Conservation (phyloP, 192 early-diverging fungal genomes). For the Coemansia sp. region DNA sequence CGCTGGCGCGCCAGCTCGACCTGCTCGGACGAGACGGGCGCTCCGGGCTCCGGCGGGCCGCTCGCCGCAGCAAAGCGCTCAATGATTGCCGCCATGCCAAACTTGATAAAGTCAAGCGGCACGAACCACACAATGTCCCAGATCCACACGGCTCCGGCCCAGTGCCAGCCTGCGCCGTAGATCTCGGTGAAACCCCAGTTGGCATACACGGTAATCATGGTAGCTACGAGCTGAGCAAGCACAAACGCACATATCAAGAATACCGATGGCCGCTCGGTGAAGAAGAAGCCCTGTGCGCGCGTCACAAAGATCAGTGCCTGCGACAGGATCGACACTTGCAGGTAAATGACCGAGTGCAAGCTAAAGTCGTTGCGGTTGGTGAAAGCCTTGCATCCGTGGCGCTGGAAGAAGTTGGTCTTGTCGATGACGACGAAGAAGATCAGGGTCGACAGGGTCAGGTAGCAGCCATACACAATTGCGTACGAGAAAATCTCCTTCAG, state of each 20-base stretch:
- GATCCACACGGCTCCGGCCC: slow-evolving; percentile 74
- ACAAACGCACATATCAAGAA: slow-evolving; percentile 67
- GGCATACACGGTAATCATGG: slow-evolving; percentile 81
- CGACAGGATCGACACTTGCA: slow-evolving; percentile 75
- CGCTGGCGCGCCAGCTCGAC: slow-evolving; percentile 56
- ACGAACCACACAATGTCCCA: slow-evolving; percentile 79
- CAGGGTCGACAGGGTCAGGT: slow-evolving; percentile 77
- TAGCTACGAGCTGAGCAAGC: slow-evolving; percentile 68
- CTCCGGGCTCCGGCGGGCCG: slow-evolving; percentile 34
- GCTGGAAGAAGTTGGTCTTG: slow-evolving; percentile 65
- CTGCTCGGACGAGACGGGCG: slow-evolving; percentile 29
- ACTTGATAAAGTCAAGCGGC: slow-evolving; percentile 77
- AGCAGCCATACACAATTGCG: slow-evolving; percentile 82
- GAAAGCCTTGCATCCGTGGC: slow-evolving; percentile 55
- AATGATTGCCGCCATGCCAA: slow-evolving; percentile 61
- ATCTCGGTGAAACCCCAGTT: slow-evolving; percentile 77
- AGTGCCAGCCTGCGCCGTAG: slow-evolving; percentile 68
- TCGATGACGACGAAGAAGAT: slow-evolving; percentile 64
- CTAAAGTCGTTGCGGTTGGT: slow-evolving; percentile 62
- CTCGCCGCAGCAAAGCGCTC: slow-evolving; percentile 52
- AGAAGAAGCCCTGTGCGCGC: slow-evolving; percentile 73
- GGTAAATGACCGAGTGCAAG: slow-evolving; percentile 74
- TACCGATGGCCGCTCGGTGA: slow-evolving; percentile 66
- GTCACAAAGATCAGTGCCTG: slow-evolving; percentile 79
- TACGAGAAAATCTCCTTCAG: slow-evolving; percentile 82